Base-by-base conservation (phyloP, 164 flowering plant species). In the Warburgia ugandensis region DNA sequence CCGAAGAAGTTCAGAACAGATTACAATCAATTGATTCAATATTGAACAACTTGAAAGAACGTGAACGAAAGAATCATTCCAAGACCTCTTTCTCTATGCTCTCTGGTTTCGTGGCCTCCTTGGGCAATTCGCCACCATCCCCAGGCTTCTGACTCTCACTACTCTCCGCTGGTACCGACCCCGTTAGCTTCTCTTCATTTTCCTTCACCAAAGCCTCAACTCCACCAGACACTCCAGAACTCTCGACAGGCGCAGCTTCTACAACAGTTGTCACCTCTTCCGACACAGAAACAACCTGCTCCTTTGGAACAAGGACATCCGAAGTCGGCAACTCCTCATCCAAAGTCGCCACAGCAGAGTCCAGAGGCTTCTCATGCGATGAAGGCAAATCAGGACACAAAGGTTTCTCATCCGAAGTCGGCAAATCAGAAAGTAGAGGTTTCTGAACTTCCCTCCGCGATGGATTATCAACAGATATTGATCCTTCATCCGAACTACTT, bases 401-500 rank as follows among this genome's bases (percentile, higher is more conserved):
- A n/a, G n/a, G n/a, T n/a, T n/a, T n/a, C n/a, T n/a, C n/a, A n/a
- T n/a, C n/a, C n/a, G n/a, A n/a, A n/a, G n/a, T n/a, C n/a, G n/a
- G n/a, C n/a, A n/a, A n/a, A n/a, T n/a, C n/a, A n/a, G n/a, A n/a
- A n/a, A n/a, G n/a, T n/a, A n/a, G n/a, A n/a, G n/a, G n/a, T n/a
- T n/a, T n/a, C n/a, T n/a, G n/a, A n/a, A n/a, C n/a, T n/a, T n/a
- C n/a, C n/a, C n/a, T n/a, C n/a, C n/a, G n/a, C 51, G 48, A 39
- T 17, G 35, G 25, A 9, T 37, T 31, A 14, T 56, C 37, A 21
- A 27, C 17, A 7, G 35, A 13, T 4, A n/a, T 32, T 17, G 50
- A 6, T n/a, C 64, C 67, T 1, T 38, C 73, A 44, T 75, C 75
- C 3, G 76, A 73, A 58, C 68, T 68, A 56, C 60, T 60, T 48